phyloP scores from a whole-genome alignment of 2,329 filamentous ascomycete genomes.

The Coniochaeta sp. region DNA sequence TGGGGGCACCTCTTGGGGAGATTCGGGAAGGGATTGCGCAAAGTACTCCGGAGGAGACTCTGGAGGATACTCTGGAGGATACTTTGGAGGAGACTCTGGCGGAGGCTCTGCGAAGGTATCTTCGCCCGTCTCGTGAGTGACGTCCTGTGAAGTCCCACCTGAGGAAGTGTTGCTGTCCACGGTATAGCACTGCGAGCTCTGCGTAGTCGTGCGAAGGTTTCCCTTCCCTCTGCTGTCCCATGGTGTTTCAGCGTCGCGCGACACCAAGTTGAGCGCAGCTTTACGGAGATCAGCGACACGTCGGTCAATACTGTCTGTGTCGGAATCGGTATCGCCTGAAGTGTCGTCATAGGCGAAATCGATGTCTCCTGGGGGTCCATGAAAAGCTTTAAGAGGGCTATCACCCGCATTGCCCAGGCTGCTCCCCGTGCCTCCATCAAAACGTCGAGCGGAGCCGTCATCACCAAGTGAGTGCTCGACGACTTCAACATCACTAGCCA shows the following conservation, averaged over 20 bases:
- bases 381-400: neutral
- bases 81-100: too few relatives aligned
- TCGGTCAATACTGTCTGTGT: neutral
- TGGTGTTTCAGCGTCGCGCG: neutral
- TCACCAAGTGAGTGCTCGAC: neutral
- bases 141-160: too few relatives aligned
- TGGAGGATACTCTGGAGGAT: too few relatives aligned
- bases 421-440: neutral
- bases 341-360: neutral
- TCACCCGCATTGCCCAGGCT: neutral
- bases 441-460: neutral
- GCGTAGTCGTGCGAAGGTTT: neutral
- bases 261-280: neutral
- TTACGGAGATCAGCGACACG: neutral
- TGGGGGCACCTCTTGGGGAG: too few relatives aligned
- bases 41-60: too few relatives aligned
- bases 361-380: neutral
- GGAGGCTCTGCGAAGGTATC: too few relatives aligned
- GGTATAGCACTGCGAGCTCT: neutral
- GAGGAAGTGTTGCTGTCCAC: neutral
- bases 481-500: neutral
- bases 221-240: neutral
- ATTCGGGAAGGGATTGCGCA: too few relatives aligned
- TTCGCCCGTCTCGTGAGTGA: too few relatives aligned
- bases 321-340: neutral